These are phyloP conservation scores for Alnus rubra DNA, from an alignment of 306 rosid genomes.

Conservation along the genomic window DNA sequence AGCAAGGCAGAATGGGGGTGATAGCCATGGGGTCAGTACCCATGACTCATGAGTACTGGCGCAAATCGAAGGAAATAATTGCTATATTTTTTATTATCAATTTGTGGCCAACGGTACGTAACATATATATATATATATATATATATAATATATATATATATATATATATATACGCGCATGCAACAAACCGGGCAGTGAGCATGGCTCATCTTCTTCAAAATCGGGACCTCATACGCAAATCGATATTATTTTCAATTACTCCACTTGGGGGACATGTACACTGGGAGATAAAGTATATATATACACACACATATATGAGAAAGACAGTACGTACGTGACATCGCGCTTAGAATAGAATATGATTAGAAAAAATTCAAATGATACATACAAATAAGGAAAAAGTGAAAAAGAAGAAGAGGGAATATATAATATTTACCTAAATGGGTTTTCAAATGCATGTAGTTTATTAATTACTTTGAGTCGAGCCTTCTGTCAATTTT, in stretches of 20 bases:
- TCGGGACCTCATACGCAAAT: neutral
- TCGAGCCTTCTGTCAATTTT: too few relatives aligned
- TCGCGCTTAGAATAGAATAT: neutral
- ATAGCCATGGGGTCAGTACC: neutral
- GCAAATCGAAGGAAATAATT: neutral
- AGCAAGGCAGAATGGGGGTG: neutral
- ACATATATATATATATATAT: too few relatives aligned
- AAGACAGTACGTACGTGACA: neutral
- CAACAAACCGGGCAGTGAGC: neutral
- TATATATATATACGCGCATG: neutral
- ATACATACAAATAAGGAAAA: too few relatives aligned
- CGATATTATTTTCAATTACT: too few relatives aligned
- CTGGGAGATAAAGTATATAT: neutral
- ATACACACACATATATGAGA: too few relatives aligned
- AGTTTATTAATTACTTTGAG: too few relatives aligned
- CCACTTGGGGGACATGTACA: neutral
- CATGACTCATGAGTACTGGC: neutral
- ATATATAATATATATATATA: too few relatives aligned
- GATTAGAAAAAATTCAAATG: neutral
- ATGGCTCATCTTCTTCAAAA: neutral
- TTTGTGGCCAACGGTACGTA: neutral
- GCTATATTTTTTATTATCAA: too few relatives aligned
- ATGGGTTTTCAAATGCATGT: too few relatives aligned
- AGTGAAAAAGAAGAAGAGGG: too few relatives aligned
- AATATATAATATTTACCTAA: too few relatives aligned